phyloP scores from a whole-genome alignment of 768 basidiomycete genomes.

The Lentinus tigrinus region DNA sequence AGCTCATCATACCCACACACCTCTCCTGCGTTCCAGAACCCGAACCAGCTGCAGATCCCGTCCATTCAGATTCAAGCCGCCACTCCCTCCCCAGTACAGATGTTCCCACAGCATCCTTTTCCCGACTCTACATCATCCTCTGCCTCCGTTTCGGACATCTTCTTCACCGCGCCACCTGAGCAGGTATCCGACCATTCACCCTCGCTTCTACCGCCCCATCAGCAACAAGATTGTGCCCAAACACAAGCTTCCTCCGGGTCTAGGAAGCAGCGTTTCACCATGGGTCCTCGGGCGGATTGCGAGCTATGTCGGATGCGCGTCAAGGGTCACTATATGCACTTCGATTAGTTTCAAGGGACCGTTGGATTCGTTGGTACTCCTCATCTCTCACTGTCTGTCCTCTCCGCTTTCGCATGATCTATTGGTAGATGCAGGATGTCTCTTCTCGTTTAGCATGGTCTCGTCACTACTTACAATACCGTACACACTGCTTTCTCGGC shows the following conservation, averaged over 20 bases:
- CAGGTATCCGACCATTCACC: constrained; percentile 19
- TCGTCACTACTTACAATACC: too few relatives aligned
- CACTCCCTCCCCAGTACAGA: constrained; percentile 20
- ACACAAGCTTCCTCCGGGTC: constrained; percentile 15
- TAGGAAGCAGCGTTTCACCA: constrained; percentile 54
- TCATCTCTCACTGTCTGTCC: too few relatives aligned
- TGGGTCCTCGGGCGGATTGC: constrained; percentile 72
- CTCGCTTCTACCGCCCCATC: constrained; percentile 23
- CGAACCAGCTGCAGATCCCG: constrained; percentile 15
- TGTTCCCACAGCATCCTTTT: constrained; percentile 30
- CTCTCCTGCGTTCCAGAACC: constrained; percentile 11
- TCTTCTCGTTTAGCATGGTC: too few relatives aligned
- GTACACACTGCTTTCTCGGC: too few relatives aligned
- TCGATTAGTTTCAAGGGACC: too few relatives aligned
- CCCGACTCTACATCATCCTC: not conserved
- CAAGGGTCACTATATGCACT: constrained; percentile 73
- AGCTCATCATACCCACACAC: not conserved
- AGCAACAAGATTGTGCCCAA: not conserved
- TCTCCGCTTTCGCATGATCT: too few relatives aligned
- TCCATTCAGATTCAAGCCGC: constrained; percentile 19
- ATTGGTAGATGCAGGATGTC: too few relatives aligned
- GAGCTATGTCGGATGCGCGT: constrained; percentile 62
- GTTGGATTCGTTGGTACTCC: too few relatives aligned
- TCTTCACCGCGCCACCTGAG: not conserved
- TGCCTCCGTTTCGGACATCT: not conserved